These are phyloP conservation scores for Microdochium nivale DNA, from an alignment of 2,329 filamentous ascomycete genomes.

Conservation along the genomic window DNA sequence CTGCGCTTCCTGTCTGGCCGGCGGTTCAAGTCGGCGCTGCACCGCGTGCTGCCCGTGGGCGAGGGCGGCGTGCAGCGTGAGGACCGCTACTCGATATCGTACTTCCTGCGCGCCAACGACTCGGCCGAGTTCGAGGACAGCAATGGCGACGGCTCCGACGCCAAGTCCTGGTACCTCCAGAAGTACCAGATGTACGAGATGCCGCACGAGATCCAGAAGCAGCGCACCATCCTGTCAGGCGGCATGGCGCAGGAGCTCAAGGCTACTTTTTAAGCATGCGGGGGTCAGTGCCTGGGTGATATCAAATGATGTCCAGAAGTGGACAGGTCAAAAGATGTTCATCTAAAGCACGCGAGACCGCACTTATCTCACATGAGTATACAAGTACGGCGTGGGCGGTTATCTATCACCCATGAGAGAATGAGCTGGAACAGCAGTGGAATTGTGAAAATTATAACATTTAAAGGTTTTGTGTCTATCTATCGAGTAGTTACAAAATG, in stretches of 20 bases:
- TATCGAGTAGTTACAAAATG: background rate
- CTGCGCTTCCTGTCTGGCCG: slow-evolving; percentile 1
- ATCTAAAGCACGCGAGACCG: background rate
- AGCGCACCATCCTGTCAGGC: background rate
- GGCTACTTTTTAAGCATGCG: background rate
- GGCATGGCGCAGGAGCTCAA: background rate
- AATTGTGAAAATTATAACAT: background rate
- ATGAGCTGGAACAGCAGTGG: background rate
- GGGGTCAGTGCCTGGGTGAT: background rate
- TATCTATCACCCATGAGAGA: background rate
- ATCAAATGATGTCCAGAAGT: background rate
- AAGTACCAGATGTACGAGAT: slow-evolving; percentile 1
- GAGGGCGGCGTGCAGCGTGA: background rate
- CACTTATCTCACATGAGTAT: background rate
- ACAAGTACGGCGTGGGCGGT: background rate
- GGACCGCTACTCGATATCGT: slow-evolving; percentile 2
- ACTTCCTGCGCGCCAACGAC: slow-evolving; percentile 1
- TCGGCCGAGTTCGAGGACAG: background rate
- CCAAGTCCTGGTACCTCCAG: background rate
- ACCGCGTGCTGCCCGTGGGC: slow-evolving; percentile 1
- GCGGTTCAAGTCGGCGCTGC: background rate
- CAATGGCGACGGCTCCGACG: background rate
- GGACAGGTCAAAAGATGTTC: background rate
- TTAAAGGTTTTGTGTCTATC: background rate
- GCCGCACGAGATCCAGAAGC: background rate